phyloP scores from a whole-genome alignment of 2,329 filamentous ascomycete species.

The Ascochyta pisi region DNA sequence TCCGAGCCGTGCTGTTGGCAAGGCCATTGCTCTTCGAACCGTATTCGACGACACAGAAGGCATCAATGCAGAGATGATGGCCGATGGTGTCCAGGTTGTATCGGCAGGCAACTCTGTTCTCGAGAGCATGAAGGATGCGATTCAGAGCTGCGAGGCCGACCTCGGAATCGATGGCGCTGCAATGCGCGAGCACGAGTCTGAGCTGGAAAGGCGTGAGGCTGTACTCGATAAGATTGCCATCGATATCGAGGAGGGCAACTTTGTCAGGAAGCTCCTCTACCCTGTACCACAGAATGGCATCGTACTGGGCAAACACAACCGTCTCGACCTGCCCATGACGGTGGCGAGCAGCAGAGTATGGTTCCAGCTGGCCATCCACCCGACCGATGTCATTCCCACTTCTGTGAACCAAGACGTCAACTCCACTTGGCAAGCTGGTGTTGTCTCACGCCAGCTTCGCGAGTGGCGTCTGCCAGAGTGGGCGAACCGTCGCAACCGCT shows the following conservation, averaged over 20 bases:
- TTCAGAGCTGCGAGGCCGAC: constrained; percentile 78
- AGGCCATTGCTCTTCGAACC: constrained; percentile 85
- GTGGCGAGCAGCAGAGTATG: constrained; percentile 87
- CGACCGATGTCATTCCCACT: constrained; percentile 83
- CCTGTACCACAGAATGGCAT: constrained; percentile 81
- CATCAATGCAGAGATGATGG: constrained; percentile 97
- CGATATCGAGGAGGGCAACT: constrained; percentile 82
- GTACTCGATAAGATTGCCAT: constrained; percentile 85
- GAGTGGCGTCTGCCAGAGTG: constrained; percentile 95
- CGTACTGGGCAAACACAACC: constrained; percentile 75
- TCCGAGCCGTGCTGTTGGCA: constrained; percentile 79
- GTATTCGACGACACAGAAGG: constrained; percentile 92
- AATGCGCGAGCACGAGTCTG: constrained; percentile 75
- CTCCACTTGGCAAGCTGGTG: constrained; percentile 91
- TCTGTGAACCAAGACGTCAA: constrained; percentile 75
- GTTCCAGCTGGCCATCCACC: constrained; percentile 93
- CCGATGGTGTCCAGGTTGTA: constrained; percentile 83
- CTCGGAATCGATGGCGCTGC: constrained; percentile 74
- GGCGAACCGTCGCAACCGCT: constrained; percentile 90
- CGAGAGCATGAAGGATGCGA: constrained; percentile 84
- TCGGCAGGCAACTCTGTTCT: constrained; percentile 80
- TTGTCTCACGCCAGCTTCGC: constrained; percentile 89
- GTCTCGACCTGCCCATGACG: constrained; percentile 77
- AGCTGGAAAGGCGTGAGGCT: constrained; percentile 80
- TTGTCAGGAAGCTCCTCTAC: constrained; percentile 81